Base-by-base conservation (phyloP, 768 basidiomycete genomes). In the Rhodotorula sphaerocarpa region DNA sequence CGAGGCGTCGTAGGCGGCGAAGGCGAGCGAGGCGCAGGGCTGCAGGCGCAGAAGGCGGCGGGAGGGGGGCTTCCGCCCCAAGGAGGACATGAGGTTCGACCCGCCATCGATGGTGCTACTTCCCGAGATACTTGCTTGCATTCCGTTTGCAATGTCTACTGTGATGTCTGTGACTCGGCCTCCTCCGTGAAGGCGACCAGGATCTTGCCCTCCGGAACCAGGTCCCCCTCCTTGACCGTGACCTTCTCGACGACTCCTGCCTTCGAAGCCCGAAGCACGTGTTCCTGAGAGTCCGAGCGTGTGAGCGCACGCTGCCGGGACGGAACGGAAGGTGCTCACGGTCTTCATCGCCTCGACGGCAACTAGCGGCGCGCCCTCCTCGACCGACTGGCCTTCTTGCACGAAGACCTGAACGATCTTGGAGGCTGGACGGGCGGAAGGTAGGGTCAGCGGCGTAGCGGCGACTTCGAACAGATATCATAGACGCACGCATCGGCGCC, bases 281-380 rank as follows among this genome's bases (percentile, higher is more conserved):
- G 92, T 77, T 93, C 90, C 67, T 67, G 50, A n/a, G n/a, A 2
- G 12, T 2, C 5, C 7, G 31, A 7, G 12, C 39, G 50, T 10
- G 21, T 18, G 11, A 31, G 48, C 15, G 11, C 27, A 28, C 16
- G 12, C 16, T 39, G 9, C 36, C 36, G 36, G 16, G 50, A 34
- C 21, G 23, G 16, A 33, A 36, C 33, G 23, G 21, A 15, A 7
- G 2, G 16, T 4, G 28, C 57, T 27, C 9, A 69, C 69, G 18
- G 90, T 95, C 82, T 96, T 96, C 91, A 95, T 96, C 72, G 90
- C 93, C 77, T 93, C 91, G 72, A 93, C 76, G 9, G 92, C 83
- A 34, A 90, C 83, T 14, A 90, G 80, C 12, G 82, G 82, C 72
- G 91, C 86, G 0, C 88, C 89, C 71, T 82, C 84, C 76, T 85